phyloP scores from a whole-genome alignment of 129 eudicot species.

The Escallonia herrerae region DNA sequence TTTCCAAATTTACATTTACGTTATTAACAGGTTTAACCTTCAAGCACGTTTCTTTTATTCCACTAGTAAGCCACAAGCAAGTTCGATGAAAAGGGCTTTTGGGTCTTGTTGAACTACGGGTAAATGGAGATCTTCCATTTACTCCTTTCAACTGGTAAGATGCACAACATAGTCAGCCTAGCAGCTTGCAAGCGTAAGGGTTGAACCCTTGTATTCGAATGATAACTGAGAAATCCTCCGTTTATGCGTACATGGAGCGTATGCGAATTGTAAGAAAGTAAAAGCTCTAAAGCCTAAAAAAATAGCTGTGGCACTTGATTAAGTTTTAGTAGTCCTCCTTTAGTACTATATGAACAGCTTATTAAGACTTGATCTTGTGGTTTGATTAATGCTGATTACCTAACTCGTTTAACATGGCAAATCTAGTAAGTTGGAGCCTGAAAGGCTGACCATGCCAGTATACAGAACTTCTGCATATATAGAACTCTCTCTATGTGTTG shows the following conservation, averaged over 20 bases:
- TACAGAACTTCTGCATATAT: too few species aligned
- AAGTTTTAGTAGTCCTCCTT: background rate
- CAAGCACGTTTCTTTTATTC: too few species aligned
- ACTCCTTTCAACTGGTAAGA: too few species aligned
- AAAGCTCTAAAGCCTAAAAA: background rate
- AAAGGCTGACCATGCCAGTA: background rate
- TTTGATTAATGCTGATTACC: background rate
- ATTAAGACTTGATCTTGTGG: background rate
- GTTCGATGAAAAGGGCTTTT: too few species aligned
- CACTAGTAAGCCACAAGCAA: too few species aligned
- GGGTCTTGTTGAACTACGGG: too few species aligned
- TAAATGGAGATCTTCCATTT: too few species aligned
- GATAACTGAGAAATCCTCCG: too few species aligned
- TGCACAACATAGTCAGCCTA: too few species aligned
- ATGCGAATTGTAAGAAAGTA: too few species aligned
- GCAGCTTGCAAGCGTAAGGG: too few species aligned
- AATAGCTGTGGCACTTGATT: background rate
- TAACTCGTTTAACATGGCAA: background rate
- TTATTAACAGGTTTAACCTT: background rate
- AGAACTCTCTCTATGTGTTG: background rate
- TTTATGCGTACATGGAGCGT: too few species aligned
- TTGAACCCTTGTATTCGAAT: background rate
- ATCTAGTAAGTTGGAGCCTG: background rate
- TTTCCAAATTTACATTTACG: background rate
- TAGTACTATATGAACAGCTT: background rate